Base-by-base conservation (phyloP, 1,139 yeast genomes). In the Taphrina sp. region DNA sequence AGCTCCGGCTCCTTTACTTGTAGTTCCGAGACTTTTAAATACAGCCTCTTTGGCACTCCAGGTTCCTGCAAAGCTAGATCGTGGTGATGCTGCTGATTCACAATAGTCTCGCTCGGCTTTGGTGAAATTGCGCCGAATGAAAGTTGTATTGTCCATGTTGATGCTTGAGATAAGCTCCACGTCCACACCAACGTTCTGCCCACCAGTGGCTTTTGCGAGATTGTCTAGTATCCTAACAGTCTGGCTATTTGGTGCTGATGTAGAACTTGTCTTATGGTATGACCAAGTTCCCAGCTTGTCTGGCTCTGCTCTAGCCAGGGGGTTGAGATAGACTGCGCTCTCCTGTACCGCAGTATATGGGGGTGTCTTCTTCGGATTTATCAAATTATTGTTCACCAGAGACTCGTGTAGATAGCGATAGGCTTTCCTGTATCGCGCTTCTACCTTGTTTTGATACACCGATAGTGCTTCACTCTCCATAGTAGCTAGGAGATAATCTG, bases 1-100 rank as follows among this genome's bases (percentile, higher is more conserved):
- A 56, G 98, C 97, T 61, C 97, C 98, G 17, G 90, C 96, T 61
- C 99, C 99, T 70, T 83, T 80, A 43, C 95, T 83, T 67, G 81
- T 79, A 61, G 88, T 95, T 61, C 95, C 92, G 66, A 92, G 77
- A 19, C 96, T 87, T 76, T 92, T 92, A 82, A 92, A 92, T 39
- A 89, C 96, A 36, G 99, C 98, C 74, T 92, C 99, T 75, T 92
- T 92, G 55, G 98, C 98, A 42, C 96, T 87, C 99, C 99, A 92
- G 51, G 95, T 85, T 56, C 99, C 99, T 34, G 98, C 90, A 72
- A 79, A 92, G 5, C 96, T 88, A 19, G 97, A 89, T 69, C 82
- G 87, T 57, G 95, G 86, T 64, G 77, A 77, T 38, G 95, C 75
- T 39, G 96, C 81, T 52, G 75, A 67, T 58, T 72, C 69, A 71